Evolutionary conservation across 2,329 filamentous ascomycete species (phyloP), one percentile per base, ranked within the genome.

Genomic region (Xylaria sp.): DNA sequence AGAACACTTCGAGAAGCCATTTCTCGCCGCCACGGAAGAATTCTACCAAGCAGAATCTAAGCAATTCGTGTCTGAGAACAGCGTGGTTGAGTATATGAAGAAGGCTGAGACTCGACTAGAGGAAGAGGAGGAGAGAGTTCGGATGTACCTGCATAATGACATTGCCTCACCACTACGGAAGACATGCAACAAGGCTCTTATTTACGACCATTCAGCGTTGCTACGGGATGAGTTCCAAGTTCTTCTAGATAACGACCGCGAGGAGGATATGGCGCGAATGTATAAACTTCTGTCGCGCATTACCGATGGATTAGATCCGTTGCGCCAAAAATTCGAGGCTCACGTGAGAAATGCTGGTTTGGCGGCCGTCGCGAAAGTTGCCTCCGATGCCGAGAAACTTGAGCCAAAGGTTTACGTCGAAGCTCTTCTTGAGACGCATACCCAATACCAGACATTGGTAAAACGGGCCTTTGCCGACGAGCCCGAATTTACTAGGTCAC

Each of bases 1-100:
- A 74, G 90, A 87, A 79, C 92, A 94, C 82, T 99, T 99, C 78
- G 95, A 99, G 82, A 89, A 88, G 75, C 96, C 97, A 0, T 99
- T 98, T 86, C 86, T 99, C 61, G 86, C 87, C 5, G 93, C 94
- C 2, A 99, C 96, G 9, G 89, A 88, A 74, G 83, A 86, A 34
- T 99, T 97, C 82, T 99, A 99, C 80, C 87, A 93, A 74, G 90
- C 92, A 54, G 97, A 99, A 80, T 98, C 96, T 21, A 93, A 93
- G 75, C 92, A 94, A 71, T 99, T 99, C 78, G 89, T 99, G 39
- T 93, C 94, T 11, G 95, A 98, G 80, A 99, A 99, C 79, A 97
- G 92, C 71, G 94, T 99, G 3, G 94, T 99, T 39, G 96, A 99
- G 78, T 99, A 98, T 82, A 98, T 99, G 96, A 98, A 98, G 85